Conservation (phyloP, 1,139 yeast species). For the Scheffersomyces quercinus region DNA sequence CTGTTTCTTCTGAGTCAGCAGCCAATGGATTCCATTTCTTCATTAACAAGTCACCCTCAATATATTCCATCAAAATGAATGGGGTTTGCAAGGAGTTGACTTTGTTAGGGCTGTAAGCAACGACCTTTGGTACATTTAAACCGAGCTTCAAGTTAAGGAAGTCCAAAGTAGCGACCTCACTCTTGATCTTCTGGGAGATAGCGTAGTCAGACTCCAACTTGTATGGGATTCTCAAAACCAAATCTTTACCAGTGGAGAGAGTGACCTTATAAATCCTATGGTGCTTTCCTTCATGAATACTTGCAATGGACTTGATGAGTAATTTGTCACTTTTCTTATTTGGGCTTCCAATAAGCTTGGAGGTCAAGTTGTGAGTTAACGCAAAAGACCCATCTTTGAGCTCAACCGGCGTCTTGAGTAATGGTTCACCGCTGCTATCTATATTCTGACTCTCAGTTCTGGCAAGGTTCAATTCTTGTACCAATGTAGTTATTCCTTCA, state of each 20-base stretch:
- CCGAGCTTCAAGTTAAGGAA: constrained; percentile 59
- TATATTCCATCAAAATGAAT: constrained; percentile 75
- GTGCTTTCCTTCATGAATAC: constrained; percentile 92
- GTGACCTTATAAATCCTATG: constrained; percentile 79
- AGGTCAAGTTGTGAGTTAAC: constrained; percentile 46
- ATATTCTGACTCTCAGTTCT: constrained; percentile 22
- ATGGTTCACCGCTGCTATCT: constrained; percentile 25
- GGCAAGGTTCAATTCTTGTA: constrained; percentile 40
- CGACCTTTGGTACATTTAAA: constrained; percentile 68
- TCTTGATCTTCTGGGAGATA: constrained; percentile 66
- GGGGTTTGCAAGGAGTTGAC: constrained; percentile 69
- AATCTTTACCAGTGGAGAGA: constrained; percentile 59
- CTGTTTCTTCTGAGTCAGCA: constrained; percentile 36
- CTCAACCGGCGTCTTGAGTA: constrained; percentile 30
- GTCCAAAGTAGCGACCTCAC: constrained; percentile 94
- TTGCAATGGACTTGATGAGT: constrained; percentile 68
- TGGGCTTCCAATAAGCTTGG: constrained; percentile 40
- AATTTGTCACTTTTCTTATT: constrained; percentile 34
- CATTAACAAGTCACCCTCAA: constrained; percentile 82
- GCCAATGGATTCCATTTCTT: constrained; percentile 84
- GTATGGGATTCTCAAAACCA: constrained; percentile 84
- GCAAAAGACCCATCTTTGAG: constrained; percentile 44
- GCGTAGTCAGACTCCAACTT: constrained; percentile 64
- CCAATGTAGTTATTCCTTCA: constrained; percentile 62
- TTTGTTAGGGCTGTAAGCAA: constrained; percentile 67